A percentile compares a stretch with the other conserved stretches of the same genome.
Evolutionary conservation across 106 monocot species (phyloP).

Genomic region (Dendrobium chrysotoxum): DNA sequence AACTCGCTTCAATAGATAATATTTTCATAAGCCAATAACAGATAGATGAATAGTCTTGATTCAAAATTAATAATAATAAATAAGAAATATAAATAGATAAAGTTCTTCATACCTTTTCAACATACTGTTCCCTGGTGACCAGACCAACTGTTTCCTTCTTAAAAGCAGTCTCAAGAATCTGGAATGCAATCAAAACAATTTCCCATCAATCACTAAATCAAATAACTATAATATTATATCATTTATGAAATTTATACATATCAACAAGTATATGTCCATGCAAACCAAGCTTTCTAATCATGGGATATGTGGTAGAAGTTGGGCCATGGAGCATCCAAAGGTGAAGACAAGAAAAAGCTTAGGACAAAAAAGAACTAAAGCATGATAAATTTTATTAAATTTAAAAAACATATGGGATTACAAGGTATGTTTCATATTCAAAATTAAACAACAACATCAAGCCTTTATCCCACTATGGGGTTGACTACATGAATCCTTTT

Average conservation of each 20-base stretch:
- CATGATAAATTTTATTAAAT: background rate
- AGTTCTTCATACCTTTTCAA: slow-evolving; percentile 72
- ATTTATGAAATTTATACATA: background rate
- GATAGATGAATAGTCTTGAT: background rate
- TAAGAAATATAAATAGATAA: background rate
- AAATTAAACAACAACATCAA: background rate
- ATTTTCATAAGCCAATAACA: background rate
- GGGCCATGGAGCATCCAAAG: background rate
- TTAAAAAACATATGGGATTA: background rate
- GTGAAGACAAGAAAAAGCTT: background rate
- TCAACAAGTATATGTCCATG: background rate
- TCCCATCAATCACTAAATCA: background rate
- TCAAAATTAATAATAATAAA: background rate
- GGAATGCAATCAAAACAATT: background rate
- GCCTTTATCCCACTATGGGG: too few relatives aligned
- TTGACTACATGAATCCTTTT: too few relatives aligned
- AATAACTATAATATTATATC: background rate
- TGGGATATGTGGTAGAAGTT: background rate
- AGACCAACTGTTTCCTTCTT: slow-evolving; percentile 99
- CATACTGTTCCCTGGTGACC: slow-evolving; percentile 95
- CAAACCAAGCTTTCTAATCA: background rate
- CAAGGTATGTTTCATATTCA: background rate
- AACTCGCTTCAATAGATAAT: slow-evolving; percentile 60
- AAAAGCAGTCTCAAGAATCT: slow-evolving; percentile 99
- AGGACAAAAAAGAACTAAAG: too few relatives aligned